phyloP scores from a whole-genome alignment of 345 rosid genomes.

The Linum lewisii region DNA sequence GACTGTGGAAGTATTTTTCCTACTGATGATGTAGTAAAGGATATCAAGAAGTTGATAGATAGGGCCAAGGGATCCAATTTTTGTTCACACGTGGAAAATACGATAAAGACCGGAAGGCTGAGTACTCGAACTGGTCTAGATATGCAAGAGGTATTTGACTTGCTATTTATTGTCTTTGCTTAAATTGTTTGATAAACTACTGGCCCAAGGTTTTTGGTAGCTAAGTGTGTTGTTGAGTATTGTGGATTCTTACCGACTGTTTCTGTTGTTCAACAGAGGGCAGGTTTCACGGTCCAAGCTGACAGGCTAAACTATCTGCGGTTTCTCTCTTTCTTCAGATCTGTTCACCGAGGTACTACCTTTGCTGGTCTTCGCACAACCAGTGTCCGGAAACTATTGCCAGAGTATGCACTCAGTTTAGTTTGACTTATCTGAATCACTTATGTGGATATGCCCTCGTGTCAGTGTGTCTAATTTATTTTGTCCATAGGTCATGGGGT shows the following conservation, averaged over 20 bases:
- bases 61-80: constrained; percentile 40
- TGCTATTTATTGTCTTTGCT: neutral
- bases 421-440: constrained; percentile 11
- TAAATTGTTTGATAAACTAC: neutral
- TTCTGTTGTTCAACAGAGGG: constrained; percentile 38
- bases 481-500: constrained; percentile 81
- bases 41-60: constrained; percentile 61
- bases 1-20: neutral
- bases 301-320: constrained; percentile 93
- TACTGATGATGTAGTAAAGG: constrained; percentile 36
- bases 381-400: constrained; percentile 89
- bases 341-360: constrained; percentile 95
- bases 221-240: neutral
- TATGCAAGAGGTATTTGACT: constrained; percentile 63
- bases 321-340: constrained; percentile 82
- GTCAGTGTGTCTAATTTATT: constrained; percentile 9
- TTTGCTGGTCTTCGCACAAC: constrained; percentile 98
- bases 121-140: constrained; percentile 71
- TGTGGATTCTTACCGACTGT: constrained; percentile 1
- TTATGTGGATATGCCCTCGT: constrained; percentile 4
- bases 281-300: constrained; percentile 95
- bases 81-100: constrained; percentile 51
- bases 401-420: constrained; percentile 52
- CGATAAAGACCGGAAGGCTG: constrained; percentile 73
- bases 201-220: neutral